Percentiles rank a stretch among this genome's conserved stretches.
Evolutionary conservation across 495 filamentous ascomycete genomes (phyloP).

Genomic region (Jackrogersella multiformis): DNA sequence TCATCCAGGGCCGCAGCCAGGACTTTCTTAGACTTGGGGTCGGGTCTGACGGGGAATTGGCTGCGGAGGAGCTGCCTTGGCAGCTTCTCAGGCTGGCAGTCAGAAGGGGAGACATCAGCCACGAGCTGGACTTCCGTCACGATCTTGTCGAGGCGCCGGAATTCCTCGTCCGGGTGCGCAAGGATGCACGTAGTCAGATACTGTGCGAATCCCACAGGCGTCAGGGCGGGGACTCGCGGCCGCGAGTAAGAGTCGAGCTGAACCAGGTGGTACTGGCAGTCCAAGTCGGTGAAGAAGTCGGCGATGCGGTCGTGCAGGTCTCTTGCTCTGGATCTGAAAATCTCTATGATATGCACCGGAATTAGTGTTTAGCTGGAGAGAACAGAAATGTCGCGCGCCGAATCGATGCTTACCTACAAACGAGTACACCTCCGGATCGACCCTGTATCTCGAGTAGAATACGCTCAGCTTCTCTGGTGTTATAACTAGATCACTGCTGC

Average conservation of each 20-base stretch:
- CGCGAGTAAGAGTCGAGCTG: constrained; percentile 66
- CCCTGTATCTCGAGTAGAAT: constrained; percentile 74
- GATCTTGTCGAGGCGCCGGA: constrained; percentile 75
- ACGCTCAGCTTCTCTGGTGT: constrained; percentile 80
- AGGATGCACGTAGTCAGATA: constrained; percentile 81
- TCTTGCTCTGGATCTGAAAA: constrained; percentile 56
- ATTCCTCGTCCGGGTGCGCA: constrained; percentile 81
- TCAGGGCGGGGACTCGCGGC: constrained; percentile 80
- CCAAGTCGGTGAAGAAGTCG: constrained; percentile 77
- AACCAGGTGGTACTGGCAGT: constrained; percentile 83
- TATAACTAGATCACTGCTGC: constrained; percentile 75
- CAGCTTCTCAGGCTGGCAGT: constrained; percentile 76
- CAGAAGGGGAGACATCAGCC: constrained; percentile 62
- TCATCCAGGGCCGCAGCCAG: constrained; percentile 42
- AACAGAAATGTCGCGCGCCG: background rate
- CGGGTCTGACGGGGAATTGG: constrained; percentile 67
- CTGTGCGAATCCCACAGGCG: constrained; percentile 77
- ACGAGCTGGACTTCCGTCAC: constrained; percentile 76
- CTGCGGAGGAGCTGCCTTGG: constrained; percentile 80
- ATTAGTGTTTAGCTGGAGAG: constrained; percentile 3
- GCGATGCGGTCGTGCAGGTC: constrained; percentile 55
- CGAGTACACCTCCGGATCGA: constrained; percentile 65
- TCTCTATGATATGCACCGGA: constrained; percentile 46
- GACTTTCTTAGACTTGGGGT: constrained; percentile 40
- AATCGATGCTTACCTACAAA: constrained; percentile 46